Percentiles rank a stretch among this genome's conserved stretches.
Conservation (phyloP, 1,139 yeast species). For the Candida neerlandica region DNA sequence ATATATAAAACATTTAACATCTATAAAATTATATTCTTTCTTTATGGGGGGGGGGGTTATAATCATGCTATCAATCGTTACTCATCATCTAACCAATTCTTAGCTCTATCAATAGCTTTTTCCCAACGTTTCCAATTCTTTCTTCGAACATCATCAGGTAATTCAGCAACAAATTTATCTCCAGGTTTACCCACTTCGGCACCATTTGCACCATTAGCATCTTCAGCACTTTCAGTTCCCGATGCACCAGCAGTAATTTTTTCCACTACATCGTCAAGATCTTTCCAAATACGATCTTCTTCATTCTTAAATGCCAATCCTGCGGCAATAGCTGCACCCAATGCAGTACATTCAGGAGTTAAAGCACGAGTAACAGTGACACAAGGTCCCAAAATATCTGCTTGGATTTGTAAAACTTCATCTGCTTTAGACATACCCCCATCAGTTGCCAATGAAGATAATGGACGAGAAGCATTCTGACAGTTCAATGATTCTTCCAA, state of each 20-base stretch:
- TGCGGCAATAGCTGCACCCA: constrained; percentile 96
- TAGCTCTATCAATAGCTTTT: constrained; percentile 74
- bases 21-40: constrained; percentile 1
- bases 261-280: constrained; percentile 62
- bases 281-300: constrained; percentile 71
- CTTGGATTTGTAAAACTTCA: constrained; percentile 92
- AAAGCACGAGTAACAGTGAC: constrained; percentile 80
- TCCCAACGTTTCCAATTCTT: constrained; percentile 78
- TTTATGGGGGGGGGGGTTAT: too few species aligned
- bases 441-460: constrained; percentile 73
- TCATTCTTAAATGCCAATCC: constrained; percentile 68
- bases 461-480: constrained; percentile 49
- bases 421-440: constrained; percentile 96
- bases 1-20: not conserved
- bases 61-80: constrained; percentile 11
- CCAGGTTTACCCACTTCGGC: constrained; percentile 22
- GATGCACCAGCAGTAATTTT: constrained; percentile 27
- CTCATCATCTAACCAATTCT: constrained; percentile 67
- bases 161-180: constrained; percentile 57
- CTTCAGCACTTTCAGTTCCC: too few species aligned
- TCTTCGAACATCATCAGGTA: constrained; percentile 63
- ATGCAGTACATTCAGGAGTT: constrained; percentile 89
- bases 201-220: too few species aligned
- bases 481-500: constrained; percentile 43
- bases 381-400: constrained; percentile 86